Base-by-base conservation (phyloP, 2,329 filamentous ascomycete species). In the Zalaria obscura region DNA sequence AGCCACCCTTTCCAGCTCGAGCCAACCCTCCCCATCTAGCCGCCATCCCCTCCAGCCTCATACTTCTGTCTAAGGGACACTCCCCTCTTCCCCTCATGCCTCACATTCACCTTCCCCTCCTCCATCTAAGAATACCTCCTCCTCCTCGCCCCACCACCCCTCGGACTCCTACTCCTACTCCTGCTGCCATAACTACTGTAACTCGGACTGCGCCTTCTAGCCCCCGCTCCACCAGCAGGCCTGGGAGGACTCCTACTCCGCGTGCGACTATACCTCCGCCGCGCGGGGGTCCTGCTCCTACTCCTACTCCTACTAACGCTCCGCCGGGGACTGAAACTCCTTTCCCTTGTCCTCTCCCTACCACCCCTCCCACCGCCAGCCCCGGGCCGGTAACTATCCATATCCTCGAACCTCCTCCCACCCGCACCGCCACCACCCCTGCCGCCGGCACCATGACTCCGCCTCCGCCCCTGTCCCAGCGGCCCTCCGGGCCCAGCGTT, bases 91-190 rank as follows among this genome's bases (percentile, higher is more conserved):
- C 18, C 18, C 18, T 18, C 18, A 18, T 18, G 18, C 18, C 18
- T 18, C 18, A 18, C 18, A 18, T 18, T 18, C 18, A 18, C 18
- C 18, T 18, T 18, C 18, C 18, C 18, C 18, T 18, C 18, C 18
- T 18, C 18, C 18, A 18, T 18, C 18, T 18, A 18, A 18, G 18
- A 18, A 18, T 18, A 18, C 18, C 18, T 18, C 18, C 18, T 18
- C 18, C 18, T 18, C 18, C 18, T 18, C 18, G 18, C 18, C 18
- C 18, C 18, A 18, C 18, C 18, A 18, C 18, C 18, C 18, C 56
- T 54, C 28, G 54, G 46, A 44, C 58, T 59, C 35, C 58, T 54
- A 43, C 58, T 61, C 42, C 65, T 55, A 45, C 64, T 69, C 41
- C 46, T 37, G 32, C 47, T 46, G 36, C 48, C 43, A 36, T 52